Evolutionary conservation across 345 rosid species (phyloP), one percentile per base, ranked within the genome.

Genomic region (Corchorus olitorius): DNA sequence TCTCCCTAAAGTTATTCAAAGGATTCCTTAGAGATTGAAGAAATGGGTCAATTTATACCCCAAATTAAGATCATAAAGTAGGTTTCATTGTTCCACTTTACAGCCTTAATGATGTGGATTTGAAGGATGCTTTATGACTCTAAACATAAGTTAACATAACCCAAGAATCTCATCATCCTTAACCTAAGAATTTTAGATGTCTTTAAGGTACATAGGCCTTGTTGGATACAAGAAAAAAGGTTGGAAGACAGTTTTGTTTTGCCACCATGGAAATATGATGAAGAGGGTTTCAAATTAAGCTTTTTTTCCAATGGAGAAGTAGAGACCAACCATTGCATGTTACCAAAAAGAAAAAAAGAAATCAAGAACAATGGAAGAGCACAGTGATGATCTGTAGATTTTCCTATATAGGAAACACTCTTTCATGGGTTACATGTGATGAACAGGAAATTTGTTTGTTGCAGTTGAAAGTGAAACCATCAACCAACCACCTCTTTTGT

Each of bases 11-110:
- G 45, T 37, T 15, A 43, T 72, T 64, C 75, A 35, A 27, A 61
- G 74, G 65, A 77, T 75, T 80, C 84, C 83, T 50, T 85, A 33
- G 11, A 78, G 53, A 81, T 79, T 64, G 46, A 76, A 81, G 72
- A 61, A 62, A 75, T 27, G 56, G 41, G 27, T 27, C 27, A 27
- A 27, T 27, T n/a, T 68, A 48, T 53, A 37, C 37, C 46, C 76
- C 70, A 43, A 27, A 27, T 27, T 27, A 27, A n/a, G 19, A 45
- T 27, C 78, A 68, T 53, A 39, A 39, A 39, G 43, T 39, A 0
- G 27, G 65, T 73, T 81, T 79, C 49, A 37, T 16, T 17, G 9
- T 54, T 52, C 17, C 59, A 60, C 83, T 85, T 85, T 85, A 78
- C 77, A 73, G 65, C 58, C 49, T 67, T 12, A 62, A 46, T 60